Evolutionary conservation across 2,329 filamentous ascomycete genomes (phyloP), one percentile per base, ranked within the genome.

Genomic region (Xylariales sp.): DNA sequence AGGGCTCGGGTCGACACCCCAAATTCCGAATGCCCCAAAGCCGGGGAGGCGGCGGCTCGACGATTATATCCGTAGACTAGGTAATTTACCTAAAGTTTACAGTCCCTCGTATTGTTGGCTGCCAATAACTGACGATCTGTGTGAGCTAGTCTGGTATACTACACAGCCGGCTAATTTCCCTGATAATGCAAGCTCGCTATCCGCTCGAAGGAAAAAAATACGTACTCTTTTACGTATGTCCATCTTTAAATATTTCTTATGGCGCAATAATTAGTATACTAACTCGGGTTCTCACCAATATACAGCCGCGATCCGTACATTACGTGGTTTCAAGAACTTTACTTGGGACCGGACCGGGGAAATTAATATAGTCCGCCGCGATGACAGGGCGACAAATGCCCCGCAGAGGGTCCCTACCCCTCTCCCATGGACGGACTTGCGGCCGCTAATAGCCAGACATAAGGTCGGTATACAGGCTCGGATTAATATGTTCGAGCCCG

Each of bases 51-150:
- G 18, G 5, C 32, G 39, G 30, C 9, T 53, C 23, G 32, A 36
- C 18, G 50, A 53, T 23, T 53, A 53, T 10, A 53, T 53, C 50
- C 30, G 50, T n/a, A 53, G 32, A 23, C n/a, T 53, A 39, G 50
- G 50, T 53, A 16, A 53, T 32, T 53, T n/a, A n/a, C 7, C 12
- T 10, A 3, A 32, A 53, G 32, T 53, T 23, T 23, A 23, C 23
- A 23, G 23, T 23, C 23, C 2, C 32, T 53, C 50, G 18, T 6
- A 53, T 9, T 3, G 23, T 36, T 53, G 14, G 16, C 6, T 5
- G 18, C 23, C 3, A 23, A 53, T 39, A 18, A 14, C n/a, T 53
- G 32, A 39, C 36, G 8, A 32, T 39, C 32, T 36, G 23, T 39
- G n/a, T 39, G 50, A 36, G 5, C 32, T 9, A 53, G 50, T 53